Percentiles rank a stretch among this genome's conserved stretches.
Conservation (phyloP, 2,329 filamentous ascomycete species). For the Metarhizium anisopliae region DNA sequence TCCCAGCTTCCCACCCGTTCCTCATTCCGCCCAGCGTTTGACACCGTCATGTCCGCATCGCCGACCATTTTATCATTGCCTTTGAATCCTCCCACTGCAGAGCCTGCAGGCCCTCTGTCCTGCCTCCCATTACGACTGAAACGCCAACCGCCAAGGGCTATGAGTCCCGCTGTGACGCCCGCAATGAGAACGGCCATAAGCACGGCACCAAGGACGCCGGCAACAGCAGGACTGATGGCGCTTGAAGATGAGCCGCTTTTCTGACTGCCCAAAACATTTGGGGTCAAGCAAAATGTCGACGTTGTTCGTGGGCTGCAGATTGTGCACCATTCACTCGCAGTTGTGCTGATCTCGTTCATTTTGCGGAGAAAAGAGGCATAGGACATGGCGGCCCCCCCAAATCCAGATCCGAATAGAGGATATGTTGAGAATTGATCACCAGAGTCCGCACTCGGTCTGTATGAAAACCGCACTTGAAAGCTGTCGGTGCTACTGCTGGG, state of each 20-base stretch:
- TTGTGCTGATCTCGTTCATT: conserved; percentile 28
- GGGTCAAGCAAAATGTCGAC: conserved; percentile 28
- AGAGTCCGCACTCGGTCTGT: conserved; percentile 37
- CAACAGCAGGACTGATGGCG: conserved; percentile 28
- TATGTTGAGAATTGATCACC: conserved; percentile 25
- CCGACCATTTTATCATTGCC: conserved; percentile 34
- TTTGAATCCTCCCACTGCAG: conserved; percentile 29
- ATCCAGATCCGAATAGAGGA: conserved; percentile 30
- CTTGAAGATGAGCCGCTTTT: background rate
- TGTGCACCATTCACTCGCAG: conserved; percentile 32
- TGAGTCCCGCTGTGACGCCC: conserved; percentile 22
- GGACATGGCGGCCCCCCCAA: conserved; percentile 22
- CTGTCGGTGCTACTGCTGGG: conserved; percentile 19
- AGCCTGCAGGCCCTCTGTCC: conserved; percentile 4
- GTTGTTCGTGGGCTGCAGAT: conserved; percentile 25
- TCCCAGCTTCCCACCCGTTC: conserved; percentile 44
- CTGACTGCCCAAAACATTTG: background rate
- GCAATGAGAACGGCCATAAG: conserved; percentile 28
- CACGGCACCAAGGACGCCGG: conserved; percentile 37
- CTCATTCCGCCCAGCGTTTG: conserved; percentile 29
- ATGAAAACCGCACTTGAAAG: conserved; percentile 47
- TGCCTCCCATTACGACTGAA: conserved; percentile 12
- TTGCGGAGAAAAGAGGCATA: conserved; percentile 28
- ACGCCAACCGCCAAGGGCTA: conserved; percentile 24
- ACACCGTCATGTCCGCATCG: conserved; percentile 34